phyloP scores from a whole-genome alignment of 2,329 filamentous ascomycete genomes.

The Ophiostoma pallidulum region DNA sequence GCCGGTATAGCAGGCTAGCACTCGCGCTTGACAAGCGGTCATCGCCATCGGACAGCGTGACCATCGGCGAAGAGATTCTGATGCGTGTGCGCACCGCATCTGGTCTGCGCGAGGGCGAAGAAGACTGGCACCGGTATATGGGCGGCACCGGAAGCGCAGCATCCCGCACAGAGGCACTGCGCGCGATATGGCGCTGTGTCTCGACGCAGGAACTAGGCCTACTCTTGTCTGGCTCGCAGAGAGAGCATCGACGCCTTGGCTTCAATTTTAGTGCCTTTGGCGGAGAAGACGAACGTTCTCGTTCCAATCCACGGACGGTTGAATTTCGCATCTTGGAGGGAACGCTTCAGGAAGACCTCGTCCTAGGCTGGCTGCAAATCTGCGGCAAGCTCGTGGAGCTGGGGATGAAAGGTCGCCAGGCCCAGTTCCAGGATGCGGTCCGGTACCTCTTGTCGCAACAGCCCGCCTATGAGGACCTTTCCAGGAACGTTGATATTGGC shows the following conservation, averaged over 20 bases:
- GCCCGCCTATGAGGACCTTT: conserved; percentile 5
- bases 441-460: conserved; percentile 14
- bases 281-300: conserved; percentile 26
- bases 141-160: conserved; percentile 5
- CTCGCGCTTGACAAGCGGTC: conserved; percentile 9
- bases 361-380: conserved; percentile 27
- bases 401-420: conserved; percentile 15
- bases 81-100: neutral
- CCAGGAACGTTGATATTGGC: neutral
- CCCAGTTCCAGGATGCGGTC: conserved; percentile 10
- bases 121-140: conserved; percentile 17
- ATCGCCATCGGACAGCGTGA: neutral
- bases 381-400: conserved; percentile 25
- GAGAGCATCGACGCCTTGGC: conserved; percentile 28
- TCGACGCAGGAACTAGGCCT: conserved; percentile 25
- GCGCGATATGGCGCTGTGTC: conserved; percentile 22
- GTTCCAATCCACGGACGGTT: conserved; percentile 27
- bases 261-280: conserved; percentile 34
- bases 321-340: conserved; percentile 33
- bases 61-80: conserved; percentile 9
- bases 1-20: conserved; percentile 26
- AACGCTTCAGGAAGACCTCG: conserved; percentile 21
- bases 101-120: conserved; percentile 4
- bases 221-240: conserved; percentile 27
- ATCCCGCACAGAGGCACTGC: conserved; percentile 19